phyloP scores from a whole-genome alignment of 2,329 filamentous ascomycete genomes.

The Thielaviopsis euricoi region DNA sequence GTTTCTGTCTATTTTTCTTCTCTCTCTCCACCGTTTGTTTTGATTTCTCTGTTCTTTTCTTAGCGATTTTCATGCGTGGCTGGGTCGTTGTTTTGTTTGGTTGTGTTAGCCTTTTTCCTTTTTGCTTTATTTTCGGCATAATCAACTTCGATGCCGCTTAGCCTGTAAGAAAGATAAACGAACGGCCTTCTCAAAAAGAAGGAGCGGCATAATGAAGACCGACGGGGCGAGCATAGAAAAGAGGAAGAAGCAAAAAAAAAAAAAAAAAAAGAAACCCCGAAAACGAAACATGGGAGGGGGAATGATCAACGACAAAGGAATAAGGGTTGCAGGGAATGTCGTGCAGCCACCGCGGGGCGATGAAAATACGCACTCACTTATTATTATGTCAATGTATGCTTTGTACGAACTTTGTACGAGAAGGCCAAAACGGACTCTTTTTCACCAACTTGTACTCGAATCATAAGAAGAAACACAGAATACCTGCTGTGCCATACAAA shows the following conservation, averaged over 20 bases:
- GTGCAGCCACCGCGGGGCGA: not conserved
- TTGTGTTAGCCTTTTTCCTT: not conserved
- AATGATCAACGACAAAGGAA: not conserved
- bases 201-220: not conserved
- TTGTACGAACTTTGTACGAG: too few species aligned
- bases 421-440: too few species aligned
- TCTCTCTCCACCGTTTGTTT: not conserved
- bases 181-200: not conserved
- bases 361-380: not conserved
- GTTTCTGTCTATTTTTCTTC: not conserved
- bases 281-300: not conserved
- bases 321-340: not conserved
- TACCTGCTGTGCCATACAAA: too few species aligned
- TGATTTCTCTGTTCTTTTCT: not conserved
- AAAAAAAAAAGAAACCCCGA: too few species aligned
- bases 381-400: too few species aligned
- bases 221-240: not conserved
- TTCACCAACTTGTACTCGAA: too few species aligned
- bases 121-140: not conserved
- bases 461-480: too few species aligned
- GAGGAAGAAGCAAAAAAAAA: not conserved
- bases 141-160: not conserved
- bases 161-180: not conserved
- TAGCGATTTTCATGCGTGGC: not conserved
- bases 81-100: not conserved